phyloP scores from a whole-genome alignment of 2,329 filamentous ascomycete genomes.

The Fusarium hainanense region DNA sequence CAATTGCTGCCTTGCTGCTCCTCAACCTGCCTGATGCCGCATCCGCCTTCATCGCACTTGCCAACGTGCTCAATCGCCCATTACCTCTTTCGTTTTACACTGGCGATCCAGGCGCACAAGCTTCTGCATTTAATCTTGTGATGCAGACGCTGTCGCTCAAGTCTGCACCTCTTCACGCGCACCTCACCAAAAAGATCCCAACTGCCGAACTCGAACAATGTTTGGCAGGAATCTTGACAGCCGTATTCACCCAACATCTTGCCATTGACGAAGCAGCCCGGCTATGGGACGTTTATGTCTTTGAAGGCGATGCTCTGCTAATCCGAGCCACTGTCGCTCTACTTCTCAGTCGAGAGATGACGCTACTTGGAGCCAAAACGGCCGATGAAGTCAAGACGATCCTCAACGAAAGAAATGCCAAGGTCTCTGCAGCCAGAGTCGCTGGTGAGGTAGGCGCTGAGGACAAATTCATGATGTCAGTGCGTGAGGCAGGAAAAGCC shows the following conservation, averaged over 20 bases:
- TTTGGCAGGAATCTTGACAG: constrained; percentile 70
- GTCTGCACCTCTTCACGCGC: constrained; percentile 70
- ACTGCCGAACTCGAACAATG: constrained; percentile 63
- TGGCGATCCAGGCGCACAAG: constrained; percentile 74
- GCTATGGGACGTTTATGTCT: constrained; percentile 84
- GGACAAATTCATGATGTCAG: constrained; percentile 54
- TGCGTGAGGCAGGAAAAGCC: constrained; percentile 52
- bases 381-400: constrained; percentile 57
- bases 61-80: constrained; percentile 81
- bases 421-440: constrained; percentile 48
- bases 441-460: constrained; percentile 60
- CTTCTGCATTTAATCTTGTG: constrained; percentile 75
- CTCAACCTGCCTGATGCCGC: constrained; percentile 74
- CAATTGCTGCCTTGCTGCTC: constrained; percentile 77
- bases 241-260: constrained; percentile 71
- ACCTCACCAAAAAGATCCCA: constrained; percentile 66
- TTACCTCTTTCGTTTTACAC: constrained; percentile 81
- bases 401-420: constrained; percentile 48
- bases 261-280: constrained; percentile 76
- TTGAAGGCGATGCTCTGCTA: constrained; percentile 80
- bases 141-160: constrained; percentile 74
- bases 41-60: constrained; percentile 75
- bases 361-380: constrained; percentile 60
- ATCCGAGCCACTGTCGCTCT: constrained; percentile 78
- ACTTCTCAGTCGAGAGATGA: constrained; percentile 65